A percentile compares a stretch with the other conserved stretches of the same genome.
Evolutionary conservation across 164 flowering plant genomes (phyloP).

Genomic region (Cinnamomum chago): DNA sequence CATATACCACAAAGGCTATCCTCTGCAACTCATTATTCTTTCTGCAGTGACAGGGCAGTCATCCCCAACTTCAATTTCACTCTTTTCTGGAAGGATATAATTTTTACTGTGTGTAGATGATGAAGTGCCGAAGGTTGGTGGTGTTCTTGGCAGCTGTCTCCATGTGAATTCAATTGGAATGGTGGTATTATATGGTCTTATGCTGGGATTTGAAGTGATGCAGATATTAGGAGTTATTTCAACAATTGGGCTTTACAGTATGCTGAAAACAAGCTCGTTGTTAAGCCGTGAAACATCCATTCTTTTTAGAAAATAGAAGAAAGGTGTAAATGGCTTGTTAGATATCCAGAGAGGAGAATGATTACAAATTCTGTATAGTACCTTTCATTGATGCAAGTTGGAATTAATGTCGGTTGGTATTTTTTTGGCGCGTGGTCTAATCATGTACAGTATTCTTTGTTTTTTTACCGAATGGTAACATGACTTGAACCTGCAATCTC

Average conservation of each 20-base stretch:
- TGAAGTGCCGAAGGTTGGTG: background rate
- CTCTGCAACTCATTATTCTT: background rate
- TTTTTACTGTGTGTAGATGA: background rate
- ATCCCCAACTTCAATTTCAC: background rate
- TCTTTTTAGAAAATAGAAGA: slow-evolving; percentile 9
- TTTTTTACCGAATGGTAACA: too few species aligned
- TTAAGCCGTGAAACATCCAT: slow-evolving; percentile 3
- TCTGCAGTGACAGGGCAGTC: slow-evolving; percentile 1
- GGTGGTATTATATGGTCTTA: background rate
- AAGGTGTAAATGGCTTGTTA: slow-evolving; percentile 12
- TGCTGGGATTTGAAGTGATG: background rate
- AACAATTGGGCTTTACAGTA: background rate
- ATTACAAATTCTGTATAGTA: background rate
- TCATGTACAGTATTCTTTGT: too few species aligned
- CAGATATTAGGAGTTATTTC: background rate
- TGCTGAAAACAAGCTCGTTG: background rate
- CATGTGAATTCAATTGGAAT: background rate
- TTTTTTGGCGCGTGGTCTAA: too few species aligned
- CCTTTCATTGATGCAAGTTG: background rate
- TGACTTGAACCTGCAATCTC: too few species aligned
- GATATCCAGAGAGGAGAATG: background rate
- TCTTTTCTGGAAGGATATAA: background rate
- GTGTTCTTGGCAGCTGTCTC: background rate
- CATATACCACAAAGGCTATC: background rate
- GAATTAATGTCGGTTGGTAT: too few species aligned